A percentile compares a stretch with the other conserved stretches of the same genome.
Conservation (phyloP, 2,329 filamentous ascomycete genomes). For the Lasiodiplodia sp. region DNA sequence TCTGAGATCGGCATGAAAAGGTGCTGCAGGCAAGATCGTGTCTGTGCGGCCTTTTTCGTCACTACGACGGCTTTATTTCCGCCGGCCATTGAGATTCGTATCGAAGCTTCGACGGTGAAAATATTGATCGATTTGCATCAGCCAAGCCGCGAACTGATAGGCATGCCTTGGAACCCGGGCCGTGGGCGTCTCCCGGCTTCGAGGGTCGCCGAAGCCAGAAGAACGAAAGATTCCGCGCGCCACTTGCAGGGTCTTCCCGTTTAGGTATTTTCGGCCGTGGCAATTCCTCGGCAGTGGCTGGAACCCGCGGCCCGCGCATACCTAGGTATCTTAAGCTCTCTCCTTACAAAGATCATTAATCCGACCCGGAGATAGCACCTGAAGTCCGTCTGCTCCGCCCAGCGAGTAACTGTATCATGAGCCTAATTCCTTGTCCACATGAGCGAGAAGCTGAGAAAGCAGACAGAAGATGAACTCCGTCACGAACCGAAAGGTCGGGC, state of each 20-base stretch:
- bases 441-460: neutral
- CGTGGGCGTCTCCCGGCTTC: neutral
- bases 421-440: neutral
- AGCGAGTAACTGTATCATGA: neutral
- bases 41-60: neutral
- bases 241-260: neutral
- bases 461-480: neutral
- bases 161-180: neutral
- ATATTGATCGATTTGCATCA: neutral
- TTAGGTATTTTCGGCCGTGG: neutral
- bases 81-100: neutral
- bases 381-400: neutral
- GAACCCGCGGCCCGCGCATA: too few relatives aligned
- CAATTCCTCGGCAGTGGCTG: neutral
- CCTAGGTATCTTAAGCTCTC: too few relatives aligned
- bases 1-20: neutral
- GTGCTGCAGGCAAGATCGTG: neutral
- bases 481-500: neutral
- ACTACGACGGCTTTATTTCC: neutral
- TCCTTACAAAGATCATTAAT: slow-evolving; percentile 4
- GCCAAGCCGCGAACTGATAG: neutral
- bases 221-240: too few relatives aligned
- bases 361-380: neutral
- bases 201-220: neutral
- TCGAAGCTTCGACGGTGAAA: slow-evolving; percentile 3